Evolutionary conservation across 371 early-diverging fungal species (phyloP).

Genomic region (Mucor piriformis): DNA sequence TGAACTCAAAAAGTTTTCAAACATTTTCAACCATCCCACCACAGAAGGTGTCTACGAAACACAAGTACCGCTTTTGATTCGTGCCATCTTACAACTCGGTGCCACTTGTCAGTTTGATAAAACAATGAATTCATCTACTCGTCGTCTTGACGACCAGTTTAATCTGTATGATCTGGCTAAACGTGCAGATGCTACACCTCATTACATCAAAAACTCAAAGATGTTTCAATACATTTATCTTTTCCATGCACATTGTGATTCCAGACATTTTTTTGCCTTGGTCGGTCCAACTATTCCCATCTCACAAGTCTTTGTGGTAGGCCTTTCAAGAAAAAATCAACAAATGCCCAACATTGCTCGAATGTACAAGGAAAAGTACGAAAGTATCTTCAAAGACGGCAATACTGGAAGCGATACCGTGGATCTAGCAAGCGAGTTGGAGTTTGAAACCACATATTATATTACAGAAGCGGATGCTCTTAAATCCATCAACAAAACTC

Average conservation of each 20-base stretch:
- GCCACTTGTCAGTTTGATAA: conserved; percentile 51
- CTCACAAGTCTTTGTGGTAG: conserved; percentile 73
- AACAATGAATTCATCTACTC: conserved; percentile 27
- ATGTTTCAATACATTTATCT: conserved; percentile 67
- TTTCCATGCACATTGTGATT: conserved; percentile 69
- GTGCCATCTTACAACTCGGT: conserved; percentile 81
- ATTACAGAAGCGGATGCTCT: conserved; percentile 62
- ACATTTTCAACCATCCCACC: conserved; percentile 85
- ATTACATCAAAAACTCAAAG: conserved; percentile 48
- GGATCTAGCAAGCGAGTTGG: conserved; percentile 48
- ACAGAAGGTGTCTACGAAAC: conserved; percentile 95
- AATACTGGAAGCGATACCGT: conserved; percentile 48
- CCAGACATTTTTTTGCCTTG: conserved; percentile 76
- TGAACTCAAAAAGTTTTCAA: conserved; percentile 70
- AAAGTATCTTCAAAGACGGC: conserved; percentile 18
- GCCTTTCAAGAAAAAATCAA: conserved; percentile 60
- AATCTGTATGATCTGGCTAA: conserved; percentile 50
- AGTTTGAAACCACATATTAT: conserved; percentile 53
- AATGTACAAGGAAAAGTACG: conserved; percentile 38
- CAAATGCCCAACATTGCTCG: conserved; percentile 75
- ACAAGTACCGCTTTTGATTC: conserved; percentile 74
- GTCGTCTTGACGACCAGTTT: conserved; percentile 38
- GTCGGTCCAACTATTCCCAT: conserved; percentile 59
- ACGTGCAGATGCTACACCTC: conserved; percentile 26
- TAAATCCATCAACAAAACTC: conserved; percentile 44